Evolutionary conservation across 768 basidiomycete species (phyloP).

Genomic region (Macrolepiota fuliginosa): DNA sequence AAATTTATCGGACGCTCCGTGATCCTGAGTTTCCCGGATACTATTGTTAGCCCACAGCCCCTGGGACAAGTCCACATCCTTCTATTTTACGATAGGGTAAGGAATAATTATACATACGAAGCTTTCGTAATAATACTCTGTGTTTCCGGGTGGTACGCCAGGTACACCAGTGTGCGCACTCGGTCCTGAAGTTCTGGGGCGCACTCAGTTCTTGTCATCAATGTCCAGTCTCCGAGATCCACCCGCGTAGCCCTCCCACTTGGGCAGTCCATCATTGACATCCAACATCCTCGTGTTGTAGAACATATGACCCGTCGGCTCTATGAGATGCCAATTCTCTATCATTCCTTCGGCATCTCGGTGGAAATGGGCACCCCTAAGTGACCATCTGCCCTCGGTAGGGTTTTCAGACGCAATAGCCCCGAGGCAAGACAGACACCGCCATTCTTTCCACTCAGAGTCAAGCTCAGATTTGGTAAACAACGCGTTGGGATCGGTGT

Average conservation of each 20-base stretch:
- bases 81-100: neutral
- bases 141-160: neutral
- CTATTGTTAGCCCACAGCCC: neutral
- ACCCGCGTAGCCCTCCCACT: constrained; percentile 64
- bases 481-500: neutral
- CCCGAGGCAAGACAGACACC: neutral
- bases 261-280: constrained; percentile 51
- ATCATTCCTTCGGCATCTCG: constrained; percentile 16
- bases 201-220: neutral
- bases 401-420: neutral
- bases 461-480: neutral
- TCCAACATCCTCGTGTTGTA: constrained; percentile 63
- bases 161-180: too few species aligned
- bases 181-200: neutral
- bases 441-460: constrained; percentile 2
- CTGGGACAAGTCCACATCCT: neutral
- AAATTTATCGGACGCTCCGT: neutral
- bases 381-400: neutral
- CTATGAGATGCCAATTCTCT: constrained; percentile 50
- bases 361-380: neutral
- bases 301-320: constrained; percentile 66
- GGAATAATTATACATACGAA: neutral
- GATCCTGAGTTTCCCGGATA: neutral
- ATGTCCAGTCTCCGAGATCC: constrained; percentile 27
- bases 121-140: neutral